Percentiles rank a stretch among this genome's conserved stretches.
Evolutionary conservation across 2,329 filamentous ascomycete genomes (phyloP).

Genomic region (Fusarium kyushuense): DNA sequence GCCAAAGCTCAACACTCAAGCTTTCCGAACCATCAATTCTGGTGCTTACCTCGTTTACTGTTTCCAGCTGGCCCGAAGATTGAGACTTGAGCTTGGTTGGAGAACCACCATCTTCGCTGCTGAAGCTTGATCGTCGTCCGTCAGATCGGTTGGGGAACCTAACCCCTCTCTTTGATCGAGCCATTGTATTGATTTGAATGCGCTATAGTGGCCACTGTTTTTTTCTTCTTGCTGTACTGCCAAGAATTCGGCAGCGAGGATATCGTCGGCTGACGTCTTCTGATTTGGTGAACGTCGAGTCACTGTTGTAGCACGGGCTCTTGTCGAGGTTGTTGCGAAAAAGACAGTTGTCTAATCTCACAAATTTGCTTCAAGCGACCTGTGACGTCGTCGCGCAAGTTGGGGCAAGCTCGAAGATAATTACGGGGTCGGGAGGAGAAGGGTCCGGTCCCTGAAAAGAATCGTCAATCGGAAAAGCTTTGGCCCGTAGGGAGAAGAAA

Average conservation of each 20-base stretch:
- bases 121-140: conserved; percentile 76
- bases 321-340: background rate
- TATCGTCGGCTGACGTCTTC: conserved; percentile 19
- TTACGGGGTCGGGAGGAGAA: conserved; percentile 28
- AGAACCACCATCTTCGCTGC: conserved; percentile 67
- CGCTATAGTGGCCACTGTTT: conserved; percentile 4
- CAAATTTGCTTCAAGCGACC: conserved; percentile 8
- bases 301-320: conserved; percentile 6
- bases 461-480: conserved; percentile 22
- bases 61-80: conserved; percentile 48
- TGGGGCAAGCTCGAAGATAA: conserved; percentile 25
- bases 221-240: conserved; percentile 4
- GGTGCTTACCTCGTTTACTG: conserved; percentile 53
- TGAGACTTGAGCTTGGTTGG: conserved; percentile 49
- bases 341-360: conserved; percentile 13
- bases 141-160: conserved; percentile 66
- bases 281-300: background rate
- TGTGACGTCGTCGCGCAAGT: conserved; percentile 37
- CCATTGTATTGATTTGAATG: conserved; percentile 46
- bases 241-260: conserved; percentile 16
- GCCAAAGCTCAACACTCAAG: background rate
- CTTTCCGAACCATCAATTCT: background rate
- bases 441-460: conserved; percentile 9
- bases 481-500: background rate
- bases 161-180: conserved; percentile 62